A percentile compares a stretch with the other conserved stretches of the same genome.
Evolutionary conservation across 257 asterid genomes (phyloP).

Genomic region (Solanum bukasovii): DNA sequence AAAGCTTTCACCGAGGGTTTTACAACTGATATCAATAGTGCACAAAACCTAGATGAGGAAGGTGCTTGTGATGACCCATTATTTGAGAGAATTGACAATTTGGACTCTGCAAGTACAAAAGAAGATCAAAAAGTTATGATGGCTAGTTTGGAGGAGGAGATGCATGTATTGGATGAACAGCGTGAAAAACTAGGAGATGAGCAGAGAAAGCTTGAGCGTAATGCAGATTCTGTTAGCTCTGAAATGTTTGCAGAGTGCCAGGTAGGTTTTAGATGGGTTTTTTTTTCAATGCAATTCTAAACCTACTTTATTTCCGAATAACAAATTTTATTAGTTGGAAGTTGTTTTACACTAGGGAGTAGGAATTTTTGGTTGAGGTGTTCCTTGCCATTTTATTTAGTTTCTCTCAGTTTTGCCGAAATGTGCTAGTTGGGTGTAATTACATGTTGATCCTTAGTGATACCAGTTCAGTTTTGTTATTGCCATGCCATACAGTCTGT

Average conservation of each 20-base stretch:
- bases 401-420: background rate
- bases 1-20: conserved; percentile 19
- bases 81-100: conserved; percentile 6
- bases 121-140: conserved; percentile 31
- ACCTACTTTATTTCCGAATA: background rate
- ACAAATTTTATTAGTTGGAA: background rate
- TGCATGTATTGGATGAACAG: conserved; percentile 48
- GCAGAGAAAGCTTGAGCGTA: conserved; percentile 75
- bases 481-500: background rate
- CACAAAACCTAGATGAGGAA: conserved; percentile 15
- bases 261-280: conserved; percentile 24
- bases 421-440: background rate
- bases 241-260: conserved; percentile 97
- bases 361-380: background rate
- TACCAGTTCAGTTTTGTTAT: background rate
- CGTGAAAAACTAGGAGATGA: conserved; percentile 59
- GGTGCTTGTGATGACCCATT: conserved; percentile 11
- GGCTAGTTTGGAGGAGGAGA: conserved; percentile 56
- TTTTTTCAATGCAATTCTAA: background rate
- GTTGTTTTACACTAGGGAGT: background rate
- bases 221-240: conserved; percentile 80
- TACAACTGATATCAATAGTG: conserved; percentile 10
- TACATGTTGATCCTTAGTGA: background rate
- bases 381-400: background rate
- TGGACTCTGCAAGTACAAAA: conserved; percentile 11